Percentiles rank a stretch among this genome's conserved stretches.
Conservation (phyloP, 2,329 filamentous ascomycete genomes). For the Xylariaceae sp. region DNA sequence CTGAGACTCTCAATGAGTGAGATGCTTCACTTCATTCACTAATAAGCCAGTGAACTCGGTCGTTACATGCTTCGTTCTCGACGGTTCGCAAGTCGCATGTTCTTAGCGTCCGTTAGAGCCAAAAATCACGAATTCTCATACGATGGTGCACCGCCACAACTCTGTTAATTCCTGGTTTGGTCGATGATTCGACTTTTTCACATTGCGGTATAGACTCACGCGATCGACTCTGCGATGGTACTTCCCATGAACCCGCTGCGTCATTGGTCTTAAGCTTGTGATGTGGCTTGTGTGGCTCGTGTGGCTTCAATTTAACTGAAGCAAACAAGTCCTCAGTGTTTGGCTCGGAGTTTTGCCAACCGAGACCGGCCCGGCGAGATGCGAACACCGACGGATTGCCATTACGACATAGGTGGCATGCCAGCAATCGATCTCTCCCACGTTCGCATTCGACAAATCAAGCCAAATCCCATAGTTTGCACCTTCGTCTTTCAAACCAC, state of each 20-base stretch:
- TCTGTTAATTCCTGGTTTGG: background rate
- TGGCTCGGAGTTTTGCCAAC: background rate
- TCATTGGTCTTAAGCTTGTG: background rate
- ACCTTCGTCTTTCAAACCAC: background rate
- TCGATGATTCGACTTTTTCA: background rate
- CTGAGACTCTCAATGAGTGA: too few species aligned
- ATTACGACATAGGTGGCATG: background rate
- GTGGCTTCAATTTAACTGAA: background rate
- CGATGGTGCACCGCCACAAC: background rate
- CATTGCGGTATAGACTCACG: background rate
- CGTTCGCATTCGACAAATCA: too few species aligned
- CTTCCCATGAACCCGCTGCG: background rate
- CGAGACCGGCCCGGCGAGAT: constrained; percentile 2
- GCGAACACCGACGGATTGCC: background rate
- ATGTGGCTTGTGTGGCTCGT: constrained; percentile 1
- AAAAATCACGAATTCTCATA: background rate
- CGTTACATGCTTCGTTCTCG: too few species aligned
- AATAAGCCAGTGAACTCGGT: too few species aligned
- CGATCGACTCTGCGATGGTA: background rate
- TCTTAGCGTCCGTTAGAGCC: background rate
- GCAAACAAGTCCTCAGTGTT: background rate
- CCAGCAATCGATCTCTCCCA: background rate
- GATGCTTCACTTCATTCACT: too few species aligned
- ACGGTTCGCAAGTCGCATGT: too few species aligned
- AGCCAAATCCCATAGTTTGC: too few species aligned